A percentile compares a stretch with the other conserved stretches of the same genome.
Conservation (phyloP, 768 basidiomycete species). For the Botryobasidium botryosum region DNA sequence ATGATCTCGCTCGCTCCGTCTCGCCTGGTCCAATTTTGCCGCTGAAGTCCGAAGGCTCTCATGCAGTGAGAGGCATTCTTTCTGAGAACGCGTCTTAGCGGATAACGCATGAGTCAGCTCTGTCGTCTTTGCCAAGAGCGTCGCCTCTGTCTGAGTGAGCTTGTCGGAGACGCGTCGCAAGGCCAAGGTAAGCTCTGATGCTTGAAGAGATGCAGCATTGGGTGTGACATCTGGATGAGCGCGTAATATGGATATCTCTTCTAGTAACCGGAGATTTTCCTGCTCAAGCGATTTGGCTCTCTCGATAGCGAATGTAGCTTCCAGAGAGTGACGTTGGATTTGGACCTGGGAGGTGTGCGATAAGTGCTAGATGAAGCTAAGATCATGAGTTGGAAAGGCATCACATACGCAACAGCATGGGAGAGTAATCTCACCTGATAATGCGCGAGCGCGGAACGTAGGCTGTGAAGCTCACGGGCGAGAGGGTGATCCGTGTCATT, state of each 20-base stretch:
- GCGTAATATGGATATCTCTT: constrained; percentile 40
- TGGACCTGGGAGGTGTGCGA: constrained; percentile 46
- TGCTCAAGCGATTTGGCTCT: constrained; percentile 28
- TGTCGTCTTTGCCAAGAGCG: constrained; percentile 31
- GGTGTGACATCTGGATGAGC: constrained; percentile 31
- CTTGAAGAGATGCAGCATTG: constrained; percentile 24
- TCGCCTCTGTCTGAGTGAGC: constrained; percentile 40
- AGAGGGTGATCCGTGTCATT: constrained; percentile 2
- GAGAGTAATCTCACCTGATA: constrained; percentile 7
- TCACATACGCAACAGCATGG: neutral
- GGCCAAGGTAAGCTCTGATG: constrained; percentile 45
- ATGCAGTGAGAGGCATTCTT: neutral
- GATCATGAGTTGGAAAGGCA: neutral
- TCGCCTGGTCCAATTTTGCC: constrained; percentile 21
- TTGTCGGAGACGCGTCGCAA: constrained; percentile 54
- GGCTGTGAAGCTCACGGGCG: constrained; percentile 5
- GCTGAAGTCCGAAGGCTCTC: neutral
- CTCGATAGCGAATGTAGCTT: constrained; percentile 32
- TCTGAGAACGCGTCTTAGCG: neutral
- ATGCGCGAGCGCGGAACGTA: constrained; percentile 7
- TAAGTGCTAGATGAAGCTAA: constrained; percentile 39
- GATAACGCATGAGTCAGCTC: constrained; percentile 26
- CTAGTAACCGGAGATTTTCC: constrained; percentile 39
- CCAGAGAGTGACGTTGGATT: constrained; percentile 44
- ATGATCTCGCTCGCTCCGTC: constrained; percentile 35